A percentile compares a stretch with the other conserved stretches of the same genome.
Evolutionary conservation across 139 green algal species (phyloP).

Genomic region (Closterium sp.): DNA sequence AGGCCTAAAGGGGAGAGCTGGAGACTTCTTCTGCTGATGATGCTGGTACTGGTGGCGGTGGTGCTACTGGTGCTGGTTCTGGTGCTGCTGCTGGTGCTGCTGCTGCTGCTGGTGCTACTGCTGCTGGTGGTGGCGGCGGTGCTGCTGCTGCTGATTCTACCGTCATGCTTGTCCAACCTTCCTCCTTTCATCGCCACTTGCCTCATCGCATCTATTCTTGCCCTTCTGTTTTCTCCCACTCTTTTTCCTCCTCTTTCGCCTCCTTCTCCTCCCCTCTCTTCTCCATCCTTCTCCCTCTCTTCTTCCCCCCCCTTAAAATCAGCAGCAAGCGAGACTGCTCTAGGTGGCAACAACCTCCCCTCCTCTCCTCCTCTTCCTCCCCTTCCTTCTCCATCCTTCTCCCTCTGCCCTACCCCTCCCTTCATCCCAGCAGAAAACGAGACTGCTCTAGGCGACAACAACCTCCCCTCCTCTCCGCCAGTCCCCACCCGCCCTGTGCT

Average conservation of each 20-base stretch:
- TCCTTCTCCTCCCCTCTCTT: not conserved
- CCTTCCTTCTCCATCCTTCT: not conserved
- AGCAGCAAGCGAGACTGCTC: too few species aligned
- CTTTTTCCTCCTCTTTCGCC: not conserved
- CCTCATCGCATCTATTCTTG: not conserved
- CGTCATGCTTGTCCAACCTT: too few species aligned
- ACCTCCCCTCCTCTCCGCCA: not conserved
- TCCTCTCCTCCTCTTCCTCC: too few species aligned
- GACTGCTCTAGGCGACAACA: not conserved
- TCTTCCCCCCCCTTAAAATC: too few species aligned
- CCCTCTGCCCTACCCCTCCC: not conserved
- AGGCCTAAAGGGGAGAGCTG: too few species aligned
- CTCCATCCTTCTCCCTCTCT: too few species aligned
- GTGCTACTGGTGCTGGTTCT: too few species aligned
- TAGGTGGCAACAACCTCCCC: too few species aligned
- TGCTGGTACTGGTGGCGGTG: too few species aligned
- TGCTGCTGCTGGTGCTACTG: not conserved
- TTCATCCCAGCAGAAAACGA: not conserved
- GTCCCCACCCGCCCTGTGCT: not conserved
- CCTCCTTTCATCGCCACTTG: not conserved
- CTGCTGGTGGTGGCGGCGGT: not conserved
- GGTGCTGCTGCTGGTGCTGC: too few species aligned
- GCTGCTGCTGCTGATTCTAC: too few species aligned
- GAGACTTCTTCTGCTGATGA: too few species aligned
- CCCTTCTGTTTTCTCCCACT: not conserved